Evolutionary conservation across 306 rosid genomes (phyloP), one percentile per base, ranked within the genome.

Genomic region (Hylodesmum podocarpum): DNA sequence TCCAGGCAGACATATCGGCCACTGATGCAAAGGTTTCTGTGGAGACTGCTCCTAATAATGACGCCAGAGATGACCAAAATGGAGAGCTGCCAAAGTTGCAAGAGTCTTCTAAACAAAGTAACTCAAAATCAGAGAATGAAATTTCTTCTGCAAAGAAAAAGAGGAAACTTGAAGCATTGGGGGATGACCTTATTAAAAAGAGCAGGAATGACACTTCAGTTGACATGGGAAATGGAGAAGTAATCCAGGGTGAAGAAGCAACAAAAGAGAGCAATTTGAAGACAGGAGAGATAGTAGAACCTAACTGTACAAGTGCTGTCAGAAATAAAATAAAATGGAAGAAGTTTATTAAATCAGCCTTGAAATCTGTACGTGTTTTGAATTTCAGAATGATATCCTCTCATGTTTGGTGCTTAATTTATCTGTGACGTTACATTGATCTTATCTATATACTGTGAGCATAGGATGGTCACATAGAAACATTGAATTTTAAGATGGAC

Each of bases 241-340:
- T 92, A 70, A 84, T 89, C 83, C 98, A 90, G 79, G 82, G 80
- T 21, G 85, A 90, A 63, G 78, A 76, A 66, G 75, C 34, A 47
- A 70, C 53, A 63, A 78, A 50, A 43, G 81, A 80, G 65, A 73
- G 31, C 66, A 13, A 59, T 8, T 68, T 31, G 37, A 84, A 88
- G 80, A 77, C 53, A 75, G 86, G 75, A 46, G 77, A 63, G 61
- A 15, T 27, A 36, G 24, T 14, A 33, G 76, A 55, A 58, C 59
- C 83, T 51, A 25, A 12, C 53, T 14, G 61, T 34, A 68, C 75
- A 10, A 72, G 33, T 66, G 82, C 81, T 59, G n/a, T n/a, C 10
- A 54, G 54, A n/a, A 72, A 24, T 70, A 91, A 81, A 75, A 85
- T 92, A n/a, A 90, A 90, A 78, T 94, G 96, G 97, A 94, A 88